These are phyloP conservation scores for Calycina marina DNA, from an alignment of 2,329 filamentous ascomycete genomes.

Conservation along the genomic window DNA sequence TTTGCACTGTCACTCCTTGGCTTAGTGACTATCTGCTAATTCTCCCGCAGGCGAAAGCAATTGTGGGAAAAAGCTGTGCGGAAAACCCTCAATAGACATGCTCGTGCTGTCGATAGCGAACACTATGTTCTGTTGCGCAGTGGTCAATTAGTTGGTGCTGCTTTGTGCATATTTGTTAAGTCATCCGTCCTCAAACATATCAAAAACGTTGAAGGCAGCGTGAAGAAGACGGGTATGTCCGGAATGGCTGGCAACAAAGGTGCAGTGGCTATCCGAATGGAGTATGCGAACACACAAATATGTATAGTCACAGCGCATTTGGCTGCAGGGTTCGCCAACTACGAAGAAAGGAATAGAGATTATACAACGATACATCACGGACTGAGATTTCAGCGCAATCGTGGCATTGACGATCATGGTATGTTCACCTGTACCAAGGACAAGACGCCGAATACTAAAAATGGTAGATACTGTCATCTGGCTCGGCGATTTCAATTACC, in stretches of 20 bases:
- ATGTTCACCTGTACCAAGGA: constrained; percentile 9
- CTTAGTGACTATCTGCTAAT: too few species aligned
- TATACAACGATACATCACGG: constrained; percentile 59
- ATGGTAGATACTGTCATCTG: constrained; percentile 69
- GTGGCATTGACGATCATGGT: constrained; percentile 84
- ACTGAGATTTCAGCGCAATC: constrained; percentile 78
- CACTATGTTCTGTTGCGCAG: constrained; percentile 83
- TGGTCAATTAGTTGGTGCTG: constrained; percentile 88
- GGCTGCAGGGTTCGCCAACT: constrained; percentile 90
- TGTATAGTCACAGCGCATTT: constrained; percentile 96
- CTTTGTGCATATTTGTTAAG: constrained; percentile 81
- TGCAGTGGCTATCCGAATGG: constrained; percentile 88
- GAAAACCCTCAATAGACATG: constrained; percentile 58
- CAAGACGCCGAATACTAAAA: constrained; percentile 16
- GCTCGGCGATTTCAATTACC: constrained; percentile 97
- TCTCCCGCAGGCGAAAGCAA: constrained; percentile 62
- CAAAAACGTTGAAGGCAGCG: constrained; percentile 90
- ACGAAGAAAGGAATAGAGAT: constrained; percentile 88
- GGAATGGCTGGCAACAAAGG: constrained; percentile 98
- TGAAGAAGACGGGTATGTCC: constrained; percentile 90
- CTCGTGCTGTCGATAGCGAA: constrained; percentile 48
- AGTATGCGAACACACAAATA: constrained; percentile 81
- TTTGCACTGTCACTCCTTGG: too few species aligned
- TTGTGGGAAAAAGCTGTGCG: constrained; percentile 78
- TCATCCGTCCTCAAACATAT: constrained; percentile 63